phyloP scores from a whole-genome alignment of 2,329 filamentous ascomycete species.

The Dactylonectria estremocensis region DNA sequence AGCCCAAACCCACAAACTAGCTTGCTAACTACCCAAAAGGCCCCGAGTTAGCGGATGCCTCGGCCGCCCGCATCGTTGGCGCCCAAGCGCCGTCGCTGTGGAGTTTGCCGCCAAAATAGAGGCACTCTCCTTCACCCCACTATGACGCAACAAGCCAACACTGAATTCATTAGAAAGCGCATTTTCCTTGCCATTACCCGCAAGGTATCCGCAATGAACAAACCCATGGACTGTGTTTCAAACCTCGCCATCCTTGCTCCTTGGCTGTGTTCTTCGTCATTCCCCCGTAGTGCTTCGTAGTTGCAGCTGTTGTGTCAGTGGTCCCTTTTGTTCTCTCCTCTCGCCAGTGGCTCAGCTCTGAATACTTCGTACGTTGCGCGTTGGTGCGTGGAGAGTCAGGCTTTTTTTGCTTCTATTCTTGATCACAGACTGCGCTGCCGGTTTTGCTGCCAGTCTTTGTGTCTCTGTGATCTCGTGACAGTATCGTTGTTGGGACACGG shows the following conservation, averaged over 20 bases:
- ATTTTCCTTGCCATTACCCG: neutral
- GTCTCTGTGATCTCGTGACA: neutral
- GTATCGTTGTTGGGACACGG: neutral
- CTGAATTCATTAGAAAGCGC: neutral
- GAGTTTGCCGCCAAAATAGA: neutral
- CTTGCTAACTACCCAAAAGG: too few relatives aligned
- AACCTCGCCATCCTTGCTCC: neutral
- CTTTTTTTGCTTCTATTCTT: neutral
- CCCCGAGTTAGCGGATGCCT: neutral
- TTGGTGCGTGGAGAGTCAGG: too few relatives aligned
- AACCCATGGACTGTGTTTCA: constrained; percentile 2
- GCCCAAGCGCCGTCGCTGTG: too few relatives aligned
- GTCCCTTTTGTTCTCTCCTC: neutral
- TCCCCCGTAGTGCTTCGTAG: neutral
- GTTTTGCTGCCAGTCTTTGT: neutral
- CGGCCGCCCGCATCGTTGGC: neutral
- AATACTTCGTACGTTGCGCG: neutral
- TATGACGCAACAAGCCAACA: constrained; percentile 29
- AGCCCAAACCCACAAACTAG: too few relatives aligned
- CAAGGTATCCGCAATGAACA: neutral
- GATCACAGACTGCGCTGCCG: neutral
- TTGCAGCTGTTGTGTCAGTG: neutral
- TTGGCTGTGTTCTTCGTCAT: constrained; percentile 8
- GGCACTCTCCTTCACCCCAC: constrained; percentile 6
- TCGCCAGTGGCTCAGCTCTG: constrained; percentile 8